Percentiles rank a stretch among this genome's conserved stretches.
These are phyloP conservation scores for Citrullus mucosospermus DNA, from an alignment of 306 rosid genomes.

Conservation along the genomic window DNA sequence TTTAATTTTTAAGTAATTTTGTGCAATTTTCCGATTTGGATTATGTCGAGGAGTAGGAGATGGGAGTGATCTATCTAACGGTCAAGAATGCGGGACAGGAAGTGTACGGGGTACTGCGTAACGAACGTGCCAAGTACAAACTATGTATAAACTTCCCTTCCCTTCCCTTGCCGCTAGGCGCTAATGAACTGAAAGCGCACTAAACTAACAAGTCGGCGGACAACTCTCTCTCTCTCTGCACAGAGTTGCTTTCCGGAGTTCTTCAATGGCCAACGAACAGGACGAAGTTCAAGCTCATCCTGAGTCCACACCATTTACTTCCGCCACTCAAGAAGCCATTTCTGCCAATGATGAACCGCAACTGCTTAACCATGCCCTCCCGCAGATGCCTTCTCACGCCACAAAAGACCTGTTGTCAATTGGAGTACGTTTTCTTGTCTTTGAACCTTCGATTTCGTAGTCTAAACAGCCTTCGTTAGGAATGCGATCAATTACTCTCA, in stretches of 20 bases:
- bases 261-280: background rate
- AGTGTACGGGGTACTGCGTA: background rate
- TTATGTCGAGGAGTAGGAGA: background rate
- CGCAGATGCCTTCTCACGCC: slow-evolving; percentile 35
- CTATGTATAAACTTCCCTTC: background rate
- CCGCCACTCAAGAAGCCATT: background rate
- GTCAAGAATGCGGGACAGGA: background rate
- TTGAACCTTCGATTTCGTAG: background rate
- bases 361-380: slow-evolving; percentile 16
- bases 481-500: background rate
- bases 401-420: slow-evolving; percentile 31
- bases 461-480: background rate
- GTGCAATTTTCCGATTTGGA: no score
- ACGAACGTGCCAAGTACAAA: background rate
- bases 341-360: background rate
- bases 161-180: background rate
- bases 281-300: background rate
- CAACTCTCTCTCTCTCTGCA: background rate
- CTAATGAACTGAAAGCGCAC: background rate
- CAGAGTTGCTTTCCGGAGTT: background rate
- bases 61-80: background rate
- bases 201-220: background rate
- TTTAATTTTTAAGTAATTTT: no score
- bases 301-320: background rate
- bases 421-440: slow-evolving; percentile 28